These are phyloP conservation scores for Fusarium sp. DNA, from an alignment of 2,329 filamentous ascomycete genomes.

Conservation along the genomic window DNA sequence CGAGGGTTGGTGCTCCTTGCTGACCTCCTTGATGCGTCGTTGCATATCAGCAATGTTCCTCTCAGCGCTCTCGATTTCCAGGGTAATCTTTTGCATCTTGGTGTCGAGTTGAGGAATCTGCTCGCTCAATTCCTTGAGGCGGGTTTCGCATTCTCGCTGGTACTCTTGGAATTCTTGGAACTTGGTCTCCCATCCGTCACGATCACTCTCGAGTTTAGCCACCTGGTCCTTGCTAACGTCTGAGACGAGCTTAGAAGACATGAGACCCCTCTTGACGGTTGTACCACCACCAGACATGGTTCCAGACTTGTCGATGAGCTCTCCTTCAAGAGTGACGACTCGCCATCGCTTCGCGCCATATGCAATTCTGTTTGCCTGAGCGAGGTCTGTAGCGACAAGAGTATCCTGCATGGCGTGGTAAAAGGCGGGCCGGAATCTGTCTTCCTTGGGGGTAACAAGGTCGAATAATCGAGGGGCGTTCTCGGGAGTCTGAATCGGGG, in stretches of 20 bases:
- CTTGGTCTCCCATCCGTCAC: conserved; percentile 85
- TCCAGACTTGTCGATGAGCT: conserved; percentile 97
- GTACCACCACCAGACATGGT: conserved; percentile 98
- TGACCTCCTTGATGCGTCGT: conserved; percentile 87
- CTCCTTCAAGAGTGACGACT: conserved; percentile 94
- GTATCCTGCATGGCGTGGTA: conserved; percentile 97
- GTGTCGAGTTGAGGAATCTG: conserved; percentile 90
- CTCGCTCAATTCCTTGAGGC: conserved; percentile 79
- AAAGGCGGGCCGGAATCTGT: conserved; percentile 90
- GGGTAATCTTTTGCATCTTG: conserved; percentile 88
- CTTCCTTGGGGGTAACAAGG: conserved; percentile 88
- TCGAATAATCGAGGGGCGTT: conserved; percentile 94
- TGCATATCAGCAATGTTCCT: conserved; percentile 88
- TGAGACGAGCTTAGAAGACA: conserved; percentile 95
- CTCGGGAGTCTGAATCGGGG: conserved; percentile 88
- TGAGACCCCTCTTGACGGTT: conserved; percentile 89
- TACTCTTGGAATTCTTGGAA: conserved; percentile 89
- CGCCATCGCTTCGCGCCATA: conserved; percentile 96
- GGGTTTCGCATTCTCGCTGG: conserved; percentile 82
- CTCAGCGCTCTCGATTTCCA: conserved; percentile 90
- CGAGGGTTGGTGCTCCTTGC: conserved; percentile 84
- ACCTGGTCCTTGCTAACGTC: conserved; percentile 93
- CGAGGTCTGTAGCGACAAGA: conserved; percentile 89
- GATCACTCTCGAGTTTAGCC: conserved; percentile 85
- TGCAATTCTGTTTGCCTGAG: conserved; percentile 97